Conservation (phyloP, 306 rosid species). For the Fragaria nilgerrensis region DNA sequence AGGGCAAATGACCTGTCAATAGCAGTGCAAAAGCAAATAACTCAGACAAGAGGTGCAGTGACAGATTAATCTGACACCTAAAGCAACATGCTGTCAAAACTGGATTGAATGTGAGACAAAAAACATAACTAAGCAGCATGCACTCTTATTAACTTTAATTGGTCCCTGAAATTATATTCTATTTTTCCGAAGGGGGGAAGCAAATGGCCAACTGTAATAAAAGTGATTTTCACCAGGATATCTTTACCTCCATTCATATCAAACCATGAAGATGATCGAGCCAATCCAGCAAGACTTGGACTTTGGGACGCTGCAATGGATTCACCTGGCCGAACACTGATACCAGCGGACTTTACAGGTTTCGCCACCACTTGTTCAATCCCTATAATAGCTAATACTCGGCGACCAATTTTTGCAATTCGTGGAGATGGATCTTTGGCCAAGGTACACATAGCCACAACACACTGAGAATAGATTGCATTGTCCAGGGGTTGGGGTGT, state of each 20-base stretch:
- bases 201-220: background rate
- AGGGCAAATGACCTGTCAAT: constrained; percentile 76
- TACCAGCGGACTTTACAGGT: constrained; percentile 49
- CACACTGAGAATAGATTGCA: constrained; percentile 76
- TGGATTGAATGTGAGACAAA: background rate
- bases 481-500: constrained; percentile 67
- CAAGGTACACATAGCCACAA: constrained; percentile 78
- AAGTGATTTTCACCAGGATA: constrained; percentile 18
- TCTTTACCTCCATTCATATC: constrained; percentile 88
- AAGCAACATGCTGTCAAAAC: background rate
- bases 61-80: background rate
- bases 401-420: constrained; percentile 84
- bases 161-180: background rate
- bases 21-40: constrained; percentile 12
- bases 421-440: constrained; percentile 99
- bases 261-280: constrained; percentile 93
- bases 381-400: constrained; percentile 86
- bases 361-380: constrained; percentile 89
- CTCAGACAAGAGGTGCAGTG: background rate
- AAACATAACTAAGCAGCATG: background rate
- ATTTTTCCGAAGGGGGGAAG: background rate
- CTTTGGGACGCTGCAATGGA: constrained; percentile 34
- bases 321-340: constrained; percentile 51
- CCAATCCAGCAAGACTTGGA: constrained; percentile 65
- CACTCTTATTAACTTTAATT: background rate